Evolutionary conservation across 352 stramenopile genomes (phyloP).

Genomic region (Phytophthora europaea): DNA sequence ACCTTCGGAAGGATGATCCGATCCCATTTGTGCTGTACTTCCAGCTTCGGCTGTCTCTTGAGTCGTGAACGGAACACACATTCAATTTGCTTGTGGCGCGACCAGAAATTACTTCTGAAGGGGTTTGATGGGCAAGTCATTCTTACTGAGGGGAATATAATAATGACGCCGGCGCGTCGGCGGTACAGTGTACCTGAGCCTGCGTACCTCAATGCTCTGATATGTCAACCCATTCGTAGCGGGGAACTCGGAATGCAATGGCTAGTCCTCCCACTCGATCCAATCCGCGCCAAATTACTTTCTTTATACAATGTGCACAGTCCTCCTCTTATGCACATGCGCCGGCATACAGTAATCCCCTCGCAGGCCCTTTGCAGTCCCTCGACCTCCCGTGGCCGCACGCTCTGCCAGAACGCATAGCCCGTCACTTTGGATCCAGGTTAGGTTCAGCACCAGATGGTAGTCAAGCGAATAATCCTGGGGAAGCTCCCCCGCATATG

Average conservation of each 20-base stretch:
- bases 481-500: not conserved
- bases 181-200: not conserved
- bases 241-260: no score
- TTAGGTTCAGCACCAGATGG: not conserved
- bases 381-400: not conserved
- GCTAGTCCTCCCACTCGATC: not conserved
- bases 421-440: not conserved
- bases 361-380: not conserved
- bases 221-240: not conserved
- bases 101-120: no score
- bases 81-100: no score
- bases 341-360: not conserved
- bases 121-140: not conserved
- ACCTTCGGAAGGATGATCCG: not conserved
- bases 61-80: no score
- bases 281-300: not conserved
- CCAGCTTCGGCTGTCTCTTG: no score
- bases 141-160: not conserved
- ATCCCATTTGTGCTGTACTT: not conserved
- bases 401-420: not conserved
- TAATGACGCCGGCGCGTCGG: not conserved
- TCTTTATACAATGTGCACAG: not conserved
- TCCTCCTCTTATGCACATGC: not conserved
- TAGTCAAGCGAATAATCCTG: not conserved
- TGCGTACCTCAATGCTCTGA: not conserved